These are phyloP conservation scores for Butyriboletus appendiculatus DNA, from an alignment of 1,284 basidiomycete species.

Conservation along the genomic window DNA sequence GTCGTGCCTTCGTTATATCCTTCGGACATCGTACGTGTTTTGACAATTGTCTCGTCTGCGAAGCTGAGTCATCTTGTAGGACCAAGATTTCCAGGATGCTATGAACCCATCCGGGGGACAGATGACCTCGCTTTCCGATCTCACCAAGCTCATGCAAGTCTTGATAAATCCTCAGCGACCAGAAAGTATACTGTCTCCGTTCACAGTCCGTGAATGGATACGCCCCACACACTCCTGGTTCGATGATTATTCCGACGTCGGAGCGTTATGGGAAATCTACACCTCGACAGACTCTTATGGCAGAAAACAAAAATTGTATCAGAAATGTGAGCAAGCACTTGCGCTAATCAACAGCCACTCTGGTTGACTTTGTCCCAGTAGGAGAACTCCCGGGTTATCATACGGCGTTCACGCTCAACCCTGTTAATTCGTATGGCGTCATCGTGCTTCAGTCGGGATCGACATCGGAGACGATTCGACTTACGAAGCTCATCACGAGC, in stretches of 20 bases:
- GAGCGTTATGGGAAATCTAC: constrained; percentile 52
- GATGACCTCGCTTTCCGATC: constrained; percentile 48
- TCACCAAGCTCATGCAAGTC: constrained; percentile 42
- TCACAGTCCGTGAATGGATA: constrained; percentile 45
- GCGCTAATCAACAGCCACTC: not conserved
- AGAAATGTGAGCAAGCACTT: constrained; percentile 27
- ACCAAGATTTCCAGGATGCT: constrained; percentile 41
- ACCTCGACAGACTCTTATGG: constrained; percentile 36
- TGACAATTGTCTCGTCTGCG: not conserved
- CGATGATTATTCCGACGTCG: constrained; percentile 44
- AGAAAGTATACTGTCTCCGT: constrained; percentile 39
- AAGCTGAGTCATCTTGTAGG: constrained; percentile 28
- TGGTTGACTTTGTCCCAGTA: constrained; percentile 31
- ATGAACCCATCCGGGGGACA: constrained; percentile 50
- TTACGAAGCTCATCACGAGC: constrained; percentile 41
- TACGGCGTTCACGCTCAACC: constrained; percentile 45
- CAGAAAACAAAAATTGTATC: constrained; percentile 39
- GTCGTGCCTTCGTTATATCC: constrained; percentile 37
- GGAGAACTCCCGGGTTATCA: constrained; percentile 49
- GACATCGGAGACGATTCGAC: constrained; percentile 37
- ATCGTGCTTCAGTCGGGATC: constrained; percentile 46
- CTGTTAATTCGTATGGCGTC: constrained; percentile 48
- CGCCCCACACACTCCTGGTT: constrained; percentile 42
- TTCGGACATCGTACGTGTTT: constrained; percentile 34
- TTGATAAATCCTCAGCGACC: constrained; percentile 41